phyloP scores from a whole-genome alignment of 768 basidiomycete species.

The Saitozyma podzolica region DNA sequence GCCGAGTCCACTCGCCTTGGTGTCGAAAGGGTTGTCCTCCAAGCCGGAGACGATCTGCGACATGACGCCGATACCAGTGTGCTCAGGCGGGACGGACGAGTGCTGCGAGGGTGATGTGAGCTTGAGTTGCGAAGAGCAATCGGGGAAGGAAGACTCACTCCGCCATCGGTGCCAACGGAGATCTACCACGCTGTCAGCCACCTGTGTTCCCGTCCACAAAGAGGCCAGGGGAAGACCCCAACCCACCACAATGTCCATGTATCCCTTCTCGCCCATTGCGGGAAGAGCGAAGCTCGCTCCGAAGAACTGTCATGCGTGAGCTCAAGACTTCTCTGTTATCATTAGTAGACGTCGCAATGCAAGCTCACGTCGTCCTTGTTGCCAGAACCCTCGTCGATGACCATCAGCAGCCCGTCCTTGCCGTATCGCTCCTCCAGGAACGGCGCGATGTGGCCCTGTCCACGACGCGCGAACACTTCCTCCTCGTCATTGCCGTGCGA shows the following conservation, averaged over 20 bases:
- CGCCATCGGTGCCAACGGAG: slow-evolving; percentile 46
- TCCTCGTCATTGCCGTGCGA: slow-evolving; percentile 50
- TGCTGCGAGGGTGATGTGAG: slow-evolving; percentile 22
- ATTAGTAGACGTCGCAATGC: background rate
- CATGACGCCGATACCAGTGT: slow-evolving; percentile 49
- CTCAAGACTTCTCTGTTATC: background rate
- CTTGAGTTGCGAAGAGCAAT: background rate
- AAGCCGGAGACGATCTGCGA: slow-evolving; percentile 34
- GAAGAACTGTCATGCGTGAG: slow-evolving; percentile 24
- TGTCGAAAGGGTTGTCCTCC: slow-evolving; percentile 44
- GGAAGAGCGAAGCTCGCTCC: slow-evolving; percentile 43
- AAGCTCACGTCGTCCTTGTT: slow-evolving; percentile 34
- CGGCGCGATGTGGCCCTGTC: slow-evolving; percentile 45
- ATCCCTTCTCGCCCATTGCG: slow-evolving; percentile 48
- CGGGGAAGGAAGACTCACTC: slow-evolving; percentile 26
- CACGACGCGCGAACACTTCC: slow-evolving; percentile 46
- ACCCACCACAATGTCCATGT: slow-evolving; percentile 43
- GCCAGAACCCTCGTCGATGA: slow-evolving; percentile 45
- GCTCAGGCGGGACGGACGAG: slow-evolving; percentile 45
- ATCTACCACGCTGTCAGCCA: slow-evolving; percentile 12
- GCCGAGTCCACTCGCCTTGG: slow-evolving; percentile 19
- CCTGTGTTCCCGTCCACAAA: background rate
- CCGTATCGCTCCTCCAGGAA: slow-evolving; percentile 46
- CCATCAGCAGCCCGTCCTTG: slow-evolving; percentile 40
- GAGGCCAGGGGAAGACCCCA: background rate